Percentiles rank a stretch among this genome's conserved stretches.
Evolutionary conservation across 495 filamentous ascomycete species (phyloP).

Genomic region (Penicillium manginii): DNA sequence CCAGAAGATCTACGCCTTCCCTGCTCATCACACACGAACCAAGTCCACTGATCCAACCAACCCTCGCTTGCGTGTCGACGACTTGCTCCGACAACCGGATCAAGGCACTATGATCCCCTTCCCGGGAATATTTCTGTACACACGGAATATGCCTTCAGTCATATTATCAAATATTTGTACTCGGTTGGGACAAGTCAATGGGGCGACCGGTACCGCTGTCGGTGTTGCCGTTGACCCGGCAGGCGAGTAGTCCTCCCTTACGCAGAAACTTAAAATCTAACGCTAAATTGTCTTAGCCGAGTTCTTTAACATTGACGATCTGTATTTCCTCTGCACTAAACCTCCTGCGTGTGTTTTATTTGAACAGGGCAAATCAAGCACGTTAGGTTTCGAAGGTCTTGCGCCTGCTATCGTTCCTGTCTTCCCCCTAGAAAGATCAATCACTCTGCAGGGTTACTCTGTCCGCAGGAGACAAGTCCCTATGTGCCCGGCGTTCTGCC

Average conservation of each 20-base stretch:
- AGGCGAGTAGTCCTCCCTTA: too few relatives aligned
- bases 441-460: neutral
- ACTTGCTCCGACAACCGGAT: neutral
- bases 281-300: too few relatives aligned
- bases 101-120: slow-evolving; percentile 11
- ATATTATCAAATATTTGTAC: neutral
- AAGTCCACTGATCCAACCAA: neutral
- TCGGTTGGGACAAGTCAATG: neutral
- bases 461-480: neutral
- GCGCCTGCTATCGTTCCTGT: too few relatives aligned
- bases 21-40: slow-evolving; percentile 10
- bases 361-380: too few relatives aligned
- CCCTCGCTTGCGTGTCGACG: neutral
- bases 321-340: too few relatives aligned
- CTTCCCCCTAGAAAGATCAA: neutral
- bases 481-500: slow-evolving; percentile 8
- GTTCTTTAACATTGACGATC: too few relatives aligned
- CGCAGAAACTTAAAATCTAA: too few relatives aligned
- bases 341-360: too few relatives aligned
- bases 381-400: too few relatives aligned
- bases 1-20: slow-evolving; percentile 19
- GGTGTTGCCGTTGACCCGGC: too few relatives aligned
- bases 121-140: slow-evolving; percentile 20
- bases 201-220: too few relatives aligned
- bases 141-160: slow-evolving; percentile 8